phyloP scores from a whole-genome alignment of 2,329 filamentous ascomycete species.

The Xylogone sp. region DNA sequence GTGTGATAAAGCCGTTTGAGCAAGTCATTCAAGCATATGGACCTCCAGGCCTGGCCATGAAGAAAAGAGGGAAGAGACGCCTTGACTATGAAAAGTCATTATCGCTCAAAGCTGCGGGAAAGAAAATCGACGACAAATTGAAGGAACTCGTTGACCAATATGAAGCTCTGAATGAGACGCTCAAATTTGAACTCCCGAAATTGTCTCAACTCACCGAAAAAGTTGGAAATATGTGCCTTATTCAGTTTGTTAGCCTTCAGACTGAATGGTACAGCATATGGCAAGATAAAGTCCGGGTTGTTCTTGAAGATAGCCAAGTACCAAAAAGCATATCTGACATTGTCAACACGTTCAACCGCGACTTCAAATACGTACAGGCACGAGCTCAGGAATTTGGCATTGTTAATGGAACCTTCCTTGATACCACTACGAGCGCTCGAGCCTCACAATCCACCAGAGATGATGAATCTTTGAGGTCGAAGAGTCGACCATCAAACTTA shows the following conservation, averaged over 20 bases:
- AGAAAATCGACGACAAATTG: slow-evolving; percentile 84
- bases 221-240: slow-evolving; percentile 77
- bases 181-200: slow-evolving; percentile 87
- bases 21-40: slow-evolving; percentile 75
- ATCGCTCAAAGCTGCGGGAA: slow-evolving; percentile 72
- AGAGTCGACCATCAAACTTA: slow-evolving; percentile 25
- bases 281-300: slow-evolving; percentile 75
- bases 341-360: slow-evolving; percentile 70
- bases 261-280: slow-evolving; percentile 78
- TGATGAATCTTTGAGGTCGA: slow-evolving; percentile 24
- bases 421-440: slow-evolving; percentile 10
- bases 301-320: slow-evolving; percentile 63
- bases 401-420: slow-evolving; percentile 66
- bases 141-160: slow-evolving; percentile 84
- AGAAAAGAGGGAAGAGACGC: slow-evolving; percentile 90
- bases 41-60: slow-evolving; percentile 83
- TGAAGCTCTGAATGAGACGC: slow-evolving; percentile 75
- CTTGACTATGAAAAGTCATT: slow-evolving; percentile 83
- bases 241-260: slow-evolving; percentile 82
- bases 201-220: slow-evolving; percentile 78
- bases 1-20: slow-evolving; percentile 81
- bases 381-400: slow-evolving; percentile 69
- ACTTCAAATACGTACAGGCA: slow-evolving; percentile 74
- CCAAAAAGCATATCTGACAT: slow-evolving; percentile 70
- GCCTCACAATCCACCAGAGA: slow-evolving; percentile 37